A percentile compares a stretch with the other conserved stretches of the same genome.
Conservation (phyloP, 768 basidiomycete species). For the Vishniacozyma victoriae region DNA sequence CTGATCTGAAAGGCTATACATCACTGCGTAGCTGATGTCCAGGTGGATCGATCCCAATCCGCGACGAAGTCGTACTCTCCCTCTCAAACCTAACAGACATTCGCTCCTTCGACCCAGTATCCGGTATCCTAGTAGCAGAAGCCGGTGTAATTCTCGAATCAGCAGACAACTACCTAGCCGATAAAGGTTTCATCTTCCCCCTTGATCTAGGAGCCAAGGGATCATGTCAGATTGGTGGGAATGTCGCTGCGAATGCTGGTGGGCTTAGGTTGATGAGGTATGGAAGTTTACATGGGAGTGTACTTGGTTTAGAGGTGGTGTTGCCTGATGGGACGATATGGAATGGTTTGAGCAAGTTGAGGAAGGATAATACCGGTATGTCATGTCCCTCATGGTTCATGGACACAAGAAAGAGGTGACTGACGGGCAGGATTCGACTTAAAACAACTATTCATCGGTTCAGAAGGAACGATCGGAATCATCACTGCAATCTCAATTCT, state of each 20-base stretch:
- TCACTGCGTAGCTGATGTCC: neutral
- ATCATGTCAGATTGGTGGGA: conserved; percentile 97
- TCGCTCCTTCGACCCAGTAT: conserved; percentile 49
- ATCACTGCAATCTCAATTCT: conserved; percentile 93
- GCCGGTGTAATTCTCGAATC: conserved; percentile 89
- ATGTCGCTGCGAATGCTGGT: conserved; percentile 93
- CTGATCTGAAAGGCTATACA: too few species aligned
- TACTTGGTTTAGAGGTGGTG: conserved; percentile 94
- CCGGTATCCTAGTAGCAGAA: conserved; percentile 81
- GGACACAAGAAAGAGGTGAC: neutral
- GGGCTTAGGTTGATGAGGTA: conserved; percentile 96
- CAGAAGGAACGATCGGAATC: conserved; percentile 91
- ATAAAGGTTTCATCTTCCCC: conserved; percentile 90
- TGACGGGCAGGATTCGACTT: conserved; percentile 73
- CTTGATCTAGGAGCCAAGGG: conserved; percentile 93
- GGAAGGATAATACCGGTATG: conserved; percentile 94
- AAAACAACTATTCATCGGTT: conserved; percentile 98
- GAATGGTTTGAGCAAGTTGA: conserved; percentile 71
- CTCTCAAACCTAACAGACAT: conserved; percentile 68
- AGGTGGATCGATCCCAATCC: conserved; percentile 74
- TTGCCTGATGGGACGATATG: conserved; percentile 90
- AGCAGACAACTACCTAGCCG: conserved; percentile 77
- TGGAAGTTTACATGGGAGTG: conserved; percentile 87
- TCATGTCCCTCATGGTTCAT: neutral
- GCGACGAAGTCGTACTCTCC: conserved; percentile 80